Conservation (phyloP, 2,329 filamentous ascomycete genomes). For the Akanthomyces dipterigenus region DNA sequence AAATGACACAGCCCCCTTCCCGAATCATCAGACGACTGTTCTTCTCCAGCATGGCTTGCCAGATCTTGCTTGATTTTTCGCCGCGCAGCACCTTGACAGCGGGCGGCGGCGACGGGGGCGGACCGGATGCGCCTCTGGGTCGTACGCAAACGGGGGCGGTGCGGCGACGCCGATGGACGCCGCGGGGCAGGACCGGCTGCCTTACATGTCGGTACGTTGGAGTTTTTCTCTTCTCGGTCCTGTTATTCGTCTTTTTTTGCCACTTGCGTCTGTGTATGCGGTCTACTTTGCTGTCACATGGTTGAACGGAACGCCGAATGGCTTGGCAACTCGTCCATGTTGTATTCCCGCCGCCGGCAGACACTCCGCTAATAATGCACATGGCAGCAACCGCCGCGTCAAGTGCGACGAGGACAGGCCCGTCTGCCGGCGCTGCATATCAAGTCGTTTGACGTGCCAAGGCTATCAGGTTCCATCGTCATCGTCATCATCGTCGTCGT, state of each 20-base stretch:
- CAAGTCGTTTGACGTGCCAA: neutral
- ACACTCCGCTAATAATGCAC: neutral
- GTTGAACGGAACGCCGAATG: too few species aligned
- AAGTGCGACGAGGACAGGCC: conserved; percentile 4
- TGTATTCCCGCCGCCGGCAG: neutral
- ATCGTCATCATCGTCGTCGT: too few species aligned
- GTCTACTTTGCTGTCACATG: too few species aligned
- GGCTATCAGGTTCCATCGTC: neutral
- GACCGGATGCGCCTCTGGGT: neutral
- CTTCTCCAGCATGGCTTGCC: neutral
- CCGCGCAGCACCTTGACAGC: neutral
- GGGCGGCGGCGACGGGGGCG: neutral
- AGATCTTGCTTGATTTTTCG: conserved; percentile 4
- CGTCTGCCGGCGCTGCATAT: neutral
- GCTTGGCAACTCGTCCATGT: too few species aligned
- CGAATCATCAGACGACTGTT: neutral
- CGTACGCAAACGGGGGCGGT: neutral
- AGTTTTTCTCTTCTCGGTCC: neutral
- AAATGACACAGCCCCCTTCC: too few species aligned
- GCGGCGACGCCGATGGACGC: neutral
- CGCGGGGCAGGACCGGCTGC: neutral
- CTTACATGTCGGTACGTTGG: neutral
- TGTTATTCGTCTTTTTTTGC: too few species aligned
- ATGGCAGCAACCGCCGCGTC: neutral
- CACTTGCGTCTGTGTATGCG: too few species aligned